These are phyloP conservation scores for Fusarium odoratissimum DNA, from an alignment of 2,329 filamentous ascomycete genomes.

Conservation along the genomic window DNA sequence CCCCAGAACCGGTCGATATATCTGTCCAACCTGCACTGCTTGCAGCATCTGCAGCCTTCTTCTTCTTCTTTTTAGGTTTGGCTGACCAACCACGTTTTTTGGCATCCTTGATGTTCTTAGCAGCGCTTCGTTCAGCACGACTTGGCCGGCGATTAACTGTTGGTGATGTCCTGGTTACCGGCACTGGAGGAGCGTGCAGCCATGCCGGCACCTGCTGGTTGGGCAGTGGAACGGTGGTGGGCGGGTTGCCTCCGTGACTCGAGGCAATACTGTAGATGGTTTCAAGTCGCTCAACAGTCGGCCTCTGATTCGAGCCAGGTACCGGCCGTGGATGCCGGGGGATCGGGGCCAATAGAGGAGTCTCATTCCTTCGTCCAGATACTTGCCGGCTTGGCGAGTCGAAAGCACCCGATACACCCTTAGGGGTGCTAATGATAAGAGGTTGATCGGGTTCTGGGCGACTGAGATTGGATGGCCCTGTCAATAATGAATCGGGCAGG, in stretches of 20 bases:
- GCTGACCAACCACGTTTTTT: slow-evolving; percentile 67
- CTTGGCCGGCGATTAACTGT: slow-evolving; percentile 62
- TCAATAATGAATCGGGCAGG: slow-evolving; percentile 37
- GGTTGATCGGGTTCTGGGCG: slow-evolving; percentile 59
- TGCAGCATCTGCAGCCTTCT: slow-evolving; percentile 54
- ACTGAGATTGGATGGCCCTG: slow-evolving; percentile 14
- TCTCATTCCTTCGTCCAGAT: slow-evolving; percentile 52
- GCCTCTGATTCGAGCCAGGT: slow-evolving; percentile 50
- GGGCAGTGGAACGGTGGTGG: slow-evolving; percentile 12
- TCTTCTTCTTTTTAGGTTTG: slow-evolving; percentile 55
- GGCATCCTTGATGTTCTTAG: slow-evolving; percentile 72
- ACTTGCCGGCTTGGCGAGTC: slow-evolving; percentile 56
- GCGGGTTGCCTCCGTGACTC: slow-evolving; percentile 28
- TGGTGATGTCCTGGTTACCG: slow-evolving; percentile 52
- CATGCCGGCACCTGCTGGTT: slow-evolving; percentile 47
- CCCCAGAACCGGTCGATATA: slow-evolving; percentile 50
- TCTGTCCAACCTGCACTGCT: slow-evolving; percentile 67
- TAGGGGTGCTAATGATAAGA: slow-evolving; percentile 71
- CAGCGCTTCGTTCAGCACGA: slow-evolving; percentile 69
- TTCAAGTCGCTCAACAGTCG: slow-evolving; percentile 65
- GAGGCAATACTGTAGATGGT: slow-evolving; percentile 61
- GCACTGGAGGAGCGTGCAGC: slow-evolving; percentile 51
- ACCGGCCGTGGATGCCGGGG: slow-evolving; percentile 61
- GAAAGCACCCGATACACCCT: slow-evolving; percentile 64
- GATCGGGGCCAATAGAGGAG: slow-evolving; percentile 64